Percentiles rank a stretch among this genome's conserved stretches.
Evolutionary conservation across 257 asterid genomes (phyloP).

Genomic region (Cinchona pubescens): DNA sequence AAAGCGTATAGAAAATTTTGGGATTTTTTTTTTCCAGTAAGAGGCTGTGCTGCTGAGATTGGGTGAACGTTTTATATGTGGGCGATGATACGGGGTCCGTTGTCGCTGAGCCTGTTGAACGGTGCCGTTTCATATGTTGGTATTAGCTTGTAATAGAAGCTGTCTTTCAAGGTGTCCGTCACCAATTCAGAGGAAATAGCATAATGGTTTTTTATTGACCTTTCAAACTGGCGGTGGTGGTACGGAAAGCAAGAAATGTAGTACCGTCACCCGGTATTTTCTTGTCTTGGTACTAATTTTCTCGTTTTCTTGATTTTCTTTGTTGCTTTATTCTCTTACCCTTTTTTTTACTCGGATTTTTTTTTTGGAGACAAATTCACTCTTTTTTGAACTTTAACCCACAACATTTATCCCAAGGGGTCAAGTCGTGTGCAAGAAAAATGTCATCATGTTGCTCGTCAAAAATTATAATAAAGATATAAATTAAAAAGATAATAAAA

Average conservation of each 20-base stretch:
- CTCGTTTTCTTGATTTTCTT: neutral
- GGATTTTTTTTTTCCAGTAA: neutral
- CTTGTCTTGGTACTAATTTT: neutral
- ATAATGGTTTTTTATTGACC: no score
- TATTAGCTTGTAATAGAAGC: constrained; percentile 3
- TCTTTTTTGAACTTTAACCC: no score
- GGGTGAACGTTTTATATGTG: neutral
- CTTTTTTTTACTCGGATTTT: no score
- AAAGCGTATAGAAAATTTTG: constrained; percentile 5
- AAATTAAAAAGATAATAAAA: no score
- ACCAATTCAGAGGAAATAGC: no score
- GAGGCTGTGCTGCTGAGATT: neutral
- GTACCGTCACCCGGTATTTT: neutral
- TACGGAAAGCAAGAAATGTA: neutral
- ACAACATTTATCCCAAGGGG: no score
- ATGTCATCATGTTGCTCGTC: no score
- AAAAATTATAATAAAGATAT: no score
- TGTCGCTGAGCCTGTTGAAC: neutral
- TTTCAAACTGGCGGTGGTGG: neutral
- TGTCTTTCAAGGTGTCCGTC: neutral
- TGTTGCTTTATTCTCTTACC: neutral
- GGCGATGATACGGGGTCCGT: no score
- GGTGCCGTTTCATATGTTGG: neutral
- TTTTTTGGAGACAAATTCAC: no score
- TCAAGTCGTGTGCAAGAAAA: no score